phyloP scores from a whole-genome alignment of 441 rosid genomes.

The Corymbia calophylla region DNA sequence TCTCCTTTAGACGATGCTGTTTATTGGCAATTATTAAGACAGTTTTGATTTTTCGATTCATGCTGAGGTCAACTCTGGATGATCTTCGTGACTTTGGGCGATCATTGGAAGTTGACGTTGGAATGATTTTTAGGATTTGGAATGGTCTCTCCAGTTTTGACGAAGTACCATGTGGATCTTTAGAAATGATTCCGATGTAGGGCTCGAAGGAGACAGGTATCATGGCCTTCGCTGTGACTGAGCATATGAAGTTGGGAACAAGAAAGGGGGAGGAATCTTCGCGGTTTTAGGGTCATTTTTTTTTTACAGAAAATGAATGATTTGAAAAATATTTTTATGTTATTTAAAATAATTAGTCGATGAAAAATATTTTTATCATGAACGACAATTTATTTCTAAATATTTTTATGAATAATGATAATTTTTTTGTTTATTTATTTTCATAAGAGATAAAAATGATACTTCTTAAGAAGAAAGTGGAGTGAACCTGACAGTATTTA shows the following conservation, averaged over 20 bases:
- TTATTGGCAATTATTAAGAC: background rate
- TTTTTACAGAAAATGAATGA: no score
- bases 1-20: background rate
- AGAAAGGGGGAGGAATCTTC: background rate
- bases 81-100: background rate
- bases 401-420: no score
- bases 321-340: no score
- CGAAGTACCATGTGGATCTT: background rate
- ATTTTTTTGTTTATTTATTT: no score
- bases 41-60: background rate
- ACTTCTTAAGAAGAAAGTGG: background rate
- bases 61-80: background rate
- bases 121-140: background rate
- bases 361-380: no score
- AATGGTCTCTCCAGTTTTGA: background rate
- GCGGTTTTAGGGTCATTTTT: no score
- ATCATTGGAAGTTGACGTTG: background rate
- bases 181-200: background rate
- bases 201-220: no score
- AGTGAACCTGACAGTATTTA: background rate
- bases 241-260: background rate
- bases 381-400: no score
- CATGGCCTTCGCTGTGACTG: background rate
- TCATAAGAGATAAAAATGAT: no score
- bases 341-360: no score